Conservation (phyloP, 2,329 filamentous ascomycete species). For the Dactylellina drechsleri region DNA sequence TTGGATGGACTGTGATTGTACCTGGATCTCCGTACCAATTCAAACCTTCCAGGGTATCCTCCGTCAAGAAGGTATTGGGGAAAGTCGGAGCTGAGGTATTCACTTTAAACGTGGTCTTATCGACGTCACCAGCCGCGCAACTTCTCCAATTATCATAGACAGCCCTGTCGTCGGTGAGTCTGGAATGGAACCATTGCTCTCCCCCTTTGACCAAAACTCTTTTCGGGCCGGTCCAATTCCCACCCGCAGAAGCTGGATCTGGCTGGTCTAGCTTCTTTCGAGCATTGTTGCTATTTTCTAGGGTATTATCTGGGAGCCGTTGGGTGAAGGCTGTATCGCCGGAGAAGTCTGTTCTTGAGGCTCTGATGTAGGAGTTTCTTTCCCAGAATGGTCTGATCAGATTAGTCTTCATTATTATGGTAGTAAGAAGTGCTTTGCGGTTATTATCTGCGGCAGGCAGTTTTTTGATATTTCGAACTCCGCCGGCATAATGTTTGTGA, state of each 20-base stretch:
- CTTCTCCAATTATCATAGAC: conserved; percentile 29
- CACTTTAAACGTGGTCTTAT: conserved; percentile 1
- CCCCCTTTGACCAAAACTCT: conserved; percentile 26
- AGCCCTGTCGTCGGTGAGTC: conserved; percentile 6
- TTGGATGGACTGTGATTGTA: conserved; percentile 9
- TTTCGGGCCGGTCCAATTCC: conserved; percentile 11
- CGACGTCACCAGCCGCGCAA: background rate
- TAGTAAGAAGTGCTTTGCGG: background rate
- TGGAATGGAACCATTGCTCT: conserved; percentile 34
- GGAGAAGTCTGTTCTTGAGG: background rate
- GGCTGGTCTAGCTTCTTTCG: conserved; percentile 6
- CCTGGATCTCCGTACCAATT: conserved; percentile 46
- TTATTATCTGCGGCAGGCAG: background rate
- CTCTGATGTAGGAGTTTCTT: conserved; percentile 30
- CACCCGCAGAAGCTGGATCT: conserved; percentile 12
- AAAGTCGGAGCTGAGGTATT: conserved; percentile 21
- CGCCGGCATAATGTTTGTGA: background rate
- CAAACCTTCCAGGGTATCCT: conserved; percentile 26
- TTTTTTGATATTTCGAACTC: conserved; percentile 9
- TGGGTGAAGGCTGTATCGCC: conserved; percentile 5
- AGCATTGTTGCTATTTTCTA: conserved; percentile 9
- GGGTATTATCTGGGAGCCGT: conserved; percentile 22
- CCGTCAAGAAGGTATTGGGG: conserved; percentile 28
- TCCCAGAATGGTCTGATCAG: conserved; percentile 43
- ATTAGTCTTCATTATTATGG: background rate